phyloP scores from a whole-genome alignment of 2,329 filamentous ascomycete genomes.

The Lachnellula occidentalis region DNA sequence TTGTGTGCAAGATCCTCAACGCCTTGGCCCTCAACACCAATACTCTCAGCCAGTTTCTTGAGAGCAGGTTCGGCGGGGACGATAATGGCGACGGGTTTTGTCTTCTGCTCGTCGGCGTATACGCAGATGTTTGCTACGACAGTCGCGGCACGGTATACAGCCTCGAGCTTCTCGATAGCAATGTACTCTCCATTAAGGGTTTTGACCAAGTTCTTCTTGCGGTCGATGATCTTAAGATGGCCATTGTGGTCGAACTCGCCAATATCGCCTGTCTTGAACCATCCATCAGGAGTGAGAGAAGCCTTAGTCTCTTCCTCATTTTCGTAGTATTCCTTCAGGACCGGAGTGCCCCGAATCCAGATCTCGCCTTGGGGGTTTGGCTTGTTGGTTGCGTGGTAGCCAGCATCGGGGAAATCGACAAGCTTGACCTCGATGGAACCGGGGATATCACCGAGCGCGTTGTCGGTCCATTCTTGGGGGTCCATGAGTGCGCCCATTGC shows the following conservation, averaged over 20 bases:
- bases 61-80: conserved; percentile 59
- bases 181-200: conserved; percentile 94
- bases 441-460: conserved; percentile 70
- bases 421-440: conserved; percentile 80
- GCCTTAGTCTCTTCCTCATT: conserved; percentile 80
- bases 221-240: conserved; percentile 72
- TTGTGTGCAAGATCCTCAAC: conserved; percentile 51
- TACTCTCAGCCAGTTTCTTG: conserved; percentile 48
- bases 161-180: conserved; percentile 87
- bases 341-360: conserved; percentile 71
- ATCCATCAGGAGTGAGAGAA: conserved; percentile 65
- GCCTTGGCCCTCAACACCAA: conserved; percentile 56
- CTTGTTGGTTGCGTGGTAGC: conserved; percentile 61
- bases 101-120: conserved; percentile 68
- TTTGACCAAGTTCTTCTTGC: conserved; percentile 92
- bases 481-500: conserved; percentile 76
- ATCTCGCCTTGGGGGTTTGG: conserved; percentile 80
- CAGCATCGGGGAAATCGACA: conserved; percentile 78
- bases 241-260: conserved; percentile 70
- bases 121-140: conserved; percentile 82
- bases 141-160: conserved; percentile 72
- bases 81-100: conserved; percentile 76
- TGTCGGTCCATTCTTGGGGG: conserved; percentile 73
- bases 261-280: conserved; percentile 87
- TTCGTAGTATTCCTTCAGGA: conserved; percentile 73